These are phyloP conservation scores for Ophiocytium majus DNA, from an alignment of 352 stramenopile species.

Conservation along the genomic window DNA sequence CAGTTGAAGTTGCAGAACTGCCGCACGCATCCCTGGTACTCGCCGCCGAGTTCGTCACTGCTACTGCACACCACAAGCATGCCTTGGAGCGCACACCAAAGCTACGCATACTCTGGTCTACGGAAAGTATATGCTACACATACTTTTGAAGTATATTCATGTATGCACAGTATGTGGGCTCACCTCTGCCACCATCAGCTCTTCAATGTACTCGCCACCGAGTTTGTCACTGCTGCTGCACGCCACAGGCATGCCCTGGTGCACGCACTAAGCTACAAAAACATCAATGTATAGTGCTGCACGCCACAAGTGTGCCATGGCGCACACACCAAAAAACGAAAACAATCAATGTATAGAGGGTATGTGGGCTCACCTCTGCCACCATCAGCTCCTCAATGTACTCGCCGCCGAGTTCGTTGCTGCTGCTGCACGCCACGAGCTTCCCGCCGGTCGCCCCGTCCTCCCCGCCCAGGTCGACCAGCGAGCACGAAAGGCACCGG, in stretches of 20 bases:
- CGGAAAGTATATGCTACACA: too few relatives aligned
- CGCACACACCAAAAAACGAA: too few relatives aligned
- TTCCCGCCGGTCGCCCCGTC: background rate
- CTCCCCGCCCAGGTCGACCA: conserved; percentile 29
- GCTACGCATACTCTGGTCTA: too few relatives aligned
- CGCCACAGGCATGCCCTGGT: background rate
- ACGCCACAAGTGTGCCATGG: too few relatives aligned
- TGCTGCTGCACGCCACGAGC: background rate
- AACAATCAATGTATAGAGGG: too few relatives aligned
- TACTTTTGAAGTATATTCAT: too few relatives aligned
- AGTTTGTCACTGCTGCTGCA: background rate
- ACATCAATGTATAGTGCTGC: too few relatives aligned
- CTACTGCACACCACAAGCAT: background rate
- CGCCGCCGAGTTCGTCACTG: background rate
- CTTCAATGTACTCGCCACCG: conserved; percentile 29
- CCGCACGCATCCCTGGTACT: too few relatives aligned
- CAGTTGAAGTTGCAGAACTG: too few relatives aligned
- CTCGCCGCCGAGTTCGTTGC: conserved; percentile 10
- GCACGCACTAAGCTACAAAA: background rate
- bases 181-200: conserved; percentile 22
- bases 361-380: background rate
- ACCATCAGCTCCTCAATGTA: conserved; percentile 29
- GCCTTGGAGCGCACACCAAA: background rate
- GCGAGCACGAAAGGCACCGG: conserved; percentile 33
- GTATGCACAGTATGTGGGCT: background rate